A percentile compares a stretch with the other conserved stretches of the same genome.
phyloP scores from a whole-genome alignment of 306 rosid species.

The Glycine soja region DNA sequence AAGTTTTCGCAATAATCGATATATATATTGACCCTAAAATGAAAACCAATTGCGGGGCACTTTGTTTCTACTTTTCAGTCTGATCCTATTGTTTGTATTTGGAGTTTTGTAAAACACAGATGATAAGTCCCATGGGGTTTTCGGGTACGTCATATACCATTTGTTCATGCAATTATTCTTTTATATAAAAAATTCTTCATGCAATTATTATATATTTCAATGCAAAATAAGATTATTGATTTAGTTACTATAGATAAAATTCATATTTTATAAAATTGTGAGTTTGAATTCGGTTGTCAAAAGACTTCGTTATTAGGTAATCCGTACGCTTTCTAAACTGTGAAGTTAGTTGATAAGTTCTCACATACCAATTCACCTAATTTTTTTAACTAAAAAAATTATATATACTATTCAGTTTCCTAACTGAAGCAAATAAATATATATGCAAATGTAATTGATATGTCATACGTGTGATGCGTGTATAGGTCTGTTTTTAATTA shows the following conservation, averaged over 20 bases:
- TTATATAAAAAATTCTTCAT: too few relatives aligned
- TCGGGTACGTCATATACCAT: conserved; percentile 6
- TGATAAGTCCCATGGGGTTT: conserved; percentile 35
- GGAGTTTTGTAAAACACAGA: conserved; percentile 5
- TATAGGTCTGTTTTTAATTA: too few relatives aligned
- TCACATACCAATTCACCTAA: not conserved
- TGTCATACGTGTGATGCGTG: not conserved
- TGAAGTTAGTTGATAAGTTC: too few relatives aligned
- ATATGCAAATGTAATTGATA: not conserved
- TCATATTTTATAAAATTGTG: too few relatives aligned
- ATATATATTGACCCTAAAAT: not conserved
- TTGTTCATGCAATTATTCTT: conserved; percentile 1
- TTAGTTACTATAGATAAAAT: not conserved
- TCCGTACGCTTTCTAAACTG: too few relatives aligned
- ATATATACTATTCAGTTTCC: not conserved
- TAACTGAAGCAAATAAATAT: not conserved
- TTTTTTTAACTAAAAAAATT: not conserved
- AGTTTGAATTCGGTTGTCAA: too few relatives aligned
- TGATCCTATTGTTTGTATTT: conserved; percentile 44
- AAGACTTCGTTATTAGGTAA: too few relatives aligned
- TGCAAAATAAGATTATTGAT: not conserved
- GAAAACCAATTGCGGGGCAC: conserved; percentile 6
- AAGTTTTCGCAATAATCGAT: conserved; percentile 47
- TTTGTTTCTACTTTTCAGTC: conserved; percentile 15
- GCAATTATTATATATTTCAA: not conserved